Conservation (phyloP, 768 basidiomycete species). For the Candolleomyces aberdarensis region DNA sequence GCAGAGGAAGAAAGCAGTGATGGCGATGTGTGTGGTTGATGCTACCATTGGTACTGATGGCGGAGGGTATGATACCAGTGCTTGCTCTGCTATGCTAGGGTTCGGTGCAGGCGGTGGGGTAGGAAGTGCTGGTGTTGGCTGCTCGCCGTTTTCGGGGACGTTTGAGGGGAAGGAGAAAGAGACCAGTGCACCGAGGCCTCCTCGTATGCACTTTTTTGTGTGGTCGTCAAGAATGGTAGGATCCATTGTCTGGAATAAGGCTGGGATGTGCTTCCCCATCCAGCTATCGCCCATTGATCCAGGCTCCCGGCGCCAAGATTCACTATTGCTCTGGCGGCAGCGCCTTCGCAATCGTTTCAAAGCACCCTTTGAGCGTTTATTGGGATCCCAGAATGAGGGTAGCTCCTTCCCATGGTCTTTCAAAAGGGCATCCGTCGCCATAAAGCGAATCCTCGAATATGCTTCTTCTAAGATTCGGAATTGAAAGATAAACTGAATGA, state of each 20-base stretch:
- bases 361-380: not conserved
- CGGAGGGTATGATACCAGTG: not conserved
- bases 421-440: not conserved
- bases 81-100: too few species aligned
- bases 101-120: too few species aligned
- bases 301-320: too few species aligned
- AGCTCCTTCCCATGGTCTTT: not conserved
- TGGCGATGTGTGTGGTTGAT: not conserved
- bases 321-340: too few species aligned
- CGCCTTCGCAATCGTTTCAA: not conserved
- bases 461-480: constrained; percentile 4
- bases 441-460: not conserved
- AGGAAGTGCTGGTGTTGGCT: too few species aligned
- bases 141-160: too few species aligned
- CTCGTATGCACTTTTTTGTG: not conserved
- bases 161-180: not conserved
- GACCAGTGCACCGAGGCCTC: not conserved
- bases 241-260: not conserved
- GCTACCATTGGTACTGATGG: not conserved
- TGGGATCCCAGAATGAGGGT: not conserved
- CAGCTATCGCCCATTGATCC: too few species aligned
- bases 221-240: not conserved
- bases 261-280: too few species aligned
- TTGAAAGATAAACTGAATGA: not conserved
- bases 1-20: not conserved